These are phyloP conservation scores for Pistacia vera DNA, from an alignment of 345 rosid genomes.

Conservation along the genomic window DNA sequence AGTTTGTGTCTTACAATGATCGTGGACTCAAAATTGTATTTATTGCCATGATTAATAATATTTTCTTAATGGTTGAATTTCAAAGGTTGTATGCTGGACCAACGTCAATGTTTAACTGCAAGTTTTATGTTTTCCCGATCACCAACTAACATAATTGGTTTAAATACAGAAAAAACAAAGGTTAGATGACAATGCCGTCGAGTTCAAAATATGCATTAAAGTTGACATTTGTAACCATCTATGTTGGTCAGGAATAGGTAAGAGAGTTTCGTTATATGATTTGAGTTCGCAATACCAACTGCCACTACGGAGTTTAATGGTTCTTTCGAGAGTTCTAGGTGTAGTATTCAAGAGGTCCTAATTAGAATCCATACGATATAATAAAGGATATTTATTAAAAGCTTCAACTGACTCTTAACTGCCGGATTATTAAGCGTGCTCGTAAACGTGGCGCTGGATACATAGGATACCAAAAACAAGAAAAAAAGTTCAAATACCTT, in stretches of 20 bases:
- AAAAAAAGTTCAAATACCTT: no score
- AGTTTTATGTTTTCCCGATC: neutral
- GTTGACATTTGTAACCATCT: neutral
- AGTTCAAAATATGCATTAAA: neutral
- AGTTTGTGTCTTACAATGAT: neutral
- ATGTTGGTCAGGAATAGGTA: neutral
- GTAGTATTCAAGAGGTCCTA: no score
- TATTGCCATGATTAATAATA: neutral
- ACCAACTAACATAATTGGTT: neutral
- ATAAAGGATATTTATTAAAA: no score
- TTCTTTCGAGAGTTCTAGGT: no score
- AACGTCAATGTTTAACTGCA: neutral
- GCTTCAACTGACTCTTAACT: no score
- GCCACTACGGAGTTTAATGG: no score
- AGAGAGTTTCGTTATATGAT: neutral
- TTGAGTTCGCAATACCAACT: no score
- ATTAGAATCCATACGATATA: no score
- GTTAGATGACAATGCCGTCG: neutral
- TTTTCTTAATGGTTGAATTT: neutral
- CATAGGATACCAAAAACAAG: no score
- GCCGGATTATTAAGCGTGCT: no score
- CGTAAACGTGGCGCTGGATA: no score
- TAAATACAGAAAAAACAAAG: neutral
- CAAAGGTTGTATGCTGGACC: neutral
- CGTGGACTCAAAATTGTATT: neutral